Conservation (phyloP, 495 filamentous ascomycete species). For the Talaromyces wortmannii region DNA sequence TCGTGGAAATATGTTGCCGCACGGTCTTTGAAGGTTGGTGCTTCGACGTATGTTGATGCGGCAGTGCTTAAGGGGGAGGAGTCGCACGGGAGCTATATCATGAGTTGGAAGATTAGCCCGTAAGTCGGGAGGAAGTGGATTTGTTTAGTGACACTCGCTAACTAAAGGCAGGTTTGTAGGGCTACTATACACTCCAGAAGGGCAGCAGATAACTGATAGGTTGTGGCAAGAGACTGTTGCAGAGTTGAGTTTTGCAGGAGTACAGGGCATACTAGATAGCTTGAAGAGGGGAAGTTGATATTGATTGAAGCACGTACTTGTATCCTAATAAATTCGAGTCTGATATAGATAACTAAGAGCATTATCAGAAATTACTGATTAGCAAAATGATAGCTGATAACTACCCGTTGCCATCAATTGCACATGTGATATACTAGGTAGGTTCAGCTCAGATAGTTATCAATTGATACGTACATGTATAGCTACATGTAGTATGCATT, state of each 20-base stretch:
- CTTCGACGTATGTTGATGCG: constrained; percentile 31
- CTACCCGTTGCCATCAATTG: too few relatives aligned
- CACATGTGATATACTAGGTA: too few relatives aligned
- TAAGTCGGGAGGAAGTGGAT: constrained; percentile 13
- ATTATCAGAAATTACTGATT: too few relatives aligned
- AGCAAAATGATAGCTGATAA: too few relatives aligned
- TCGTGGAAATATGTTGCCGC: constrained; percentile 18
- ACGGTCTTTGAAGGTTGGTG: constrained; percentile 20
- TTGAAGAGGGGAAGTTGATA: too few relatives aligned
- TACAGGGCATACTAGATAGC: constrained; percentile 18
- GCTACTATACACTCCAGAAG: constrained; percentile 25
- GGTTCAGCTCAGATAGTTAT: too few relatives aligned
- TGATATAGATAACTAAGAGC: too few relatives aligned
- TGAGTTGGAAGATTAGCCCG: constrained; percentile 34
- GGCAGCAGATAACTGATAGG: constrained; percentile 21
- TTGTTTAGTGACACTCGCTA: not conserved
- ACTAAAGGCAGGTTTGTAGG: constrained; percentile 9
- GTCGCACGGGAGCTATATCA: constrained; percentile 32
- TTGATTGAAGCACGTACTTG: too few relatives aligned
- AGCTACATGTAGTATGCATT: too few relatives aligned
- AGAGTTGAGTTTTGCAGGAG: constrained; percentile 32
- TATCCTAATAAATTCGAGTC: too few relatives aligned
- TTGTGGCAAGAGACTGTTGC: constrained; percentile 38
- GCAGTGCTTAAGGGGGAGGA: constrained; percentile 33
- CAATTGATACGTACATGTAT: too few relatives aligned